Base-by-base conservation (phyloP, 2,329 filamentous ascomycete genomes). In the Diaporthe helianthi region DNA sequence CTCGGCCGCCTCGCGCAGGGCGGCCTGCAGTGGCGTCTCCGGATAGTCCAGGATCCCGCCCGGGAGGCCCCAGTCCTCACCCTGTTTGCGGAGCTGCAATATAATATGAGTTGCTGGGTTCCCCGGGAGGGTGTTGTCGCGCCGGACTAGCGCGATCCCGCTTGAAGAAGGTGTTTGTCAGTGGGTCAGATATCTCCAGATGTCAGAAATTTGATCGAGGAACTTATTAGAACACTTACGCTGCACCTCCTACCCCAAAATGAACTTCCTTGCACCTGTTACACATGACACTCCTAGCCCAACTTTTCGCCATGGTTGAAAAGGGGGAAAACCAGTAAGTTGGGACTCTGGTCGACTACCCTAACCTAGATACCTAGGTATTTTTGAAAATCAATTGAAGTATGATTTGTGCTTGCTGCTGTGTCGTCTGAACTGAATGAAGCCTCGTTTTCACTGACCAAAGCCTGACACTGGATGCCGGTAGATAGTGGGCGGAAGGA, bases 1-100 rank as follows among this genome's bases (percentile, higher is more conserved):
- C 46, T 69, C 67, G 3, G 1, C 31, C n/a, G 61, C 52, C 60
- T 66, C 61, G 8, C 67, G 67, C 9, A 69, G n/a, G 12, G 67
- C 67, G 10, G 26, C 31, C 12, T 65, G 29, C 9, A 24, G 12
- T 1, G 22, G 24, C 15, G 44, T 46, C 26, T 66, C 67, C 8
- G 61, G 61, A 3, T 17, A 6, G 44, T 69, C 52, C 17, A 55
- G 41, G 1, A 33, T n/a, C 2, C 67, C 67, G 19, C 67, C 67
- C 7, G 67, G 67, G 13, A 66, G 22, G 52, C 33, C 67, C 67
- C 65, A 17, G 17, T 5, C 9, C 5, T 38, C 17, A 17, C 6
- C 19, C 2, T 15, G 19, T 31, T 31, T 22, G n/a, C 67, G 61
- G 8, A 58, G 61, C n/a, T 66, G 67, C 19, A 69, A 29, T 24